These are phyloP conservation scores for Wallacemonas rigidus DNA, from an alignment of 208 protist genomes.

Conservation along the genomic window DNA sequence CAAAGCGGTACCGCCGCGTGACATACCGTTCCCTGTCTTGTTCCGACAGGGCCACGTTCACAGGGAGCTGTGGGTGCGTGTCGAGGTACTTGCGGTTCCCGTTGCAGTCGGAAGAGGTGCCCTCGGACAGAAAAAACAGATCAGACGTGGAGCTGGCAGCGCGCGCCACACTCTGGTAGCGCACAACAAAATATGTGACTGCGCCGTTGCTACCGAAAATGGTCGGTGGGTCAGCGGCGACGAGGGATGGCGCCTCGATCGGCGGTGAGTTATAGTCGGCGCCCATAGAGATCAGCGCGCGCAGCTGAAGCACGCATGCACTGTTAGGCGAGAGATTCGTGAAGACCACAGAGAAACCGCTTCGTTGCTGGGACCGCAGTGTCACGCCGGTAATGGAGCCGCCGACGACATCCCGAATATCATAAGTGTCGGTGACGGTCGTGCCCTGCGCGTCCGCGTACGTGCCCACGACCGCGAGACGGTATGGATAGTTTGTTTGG, in stretches of 20 bases:
- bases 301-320: conserved; percentile 44
- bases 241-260: conserved; percentile 32
- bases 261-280: neutral
- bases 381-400: conserved; percentile 55
- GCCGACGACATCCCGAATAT: conserved; percentile 58
- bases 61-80: conserved; percentile 26
- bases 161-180: conserved; percentile 27
- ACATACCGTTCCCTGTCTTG: conserved; percentile 20
- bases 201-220: conserved; percentile 38
- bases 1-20: conserved; percentile 36
- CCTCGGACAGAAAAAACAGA: conserved; percentile 20
- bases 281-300: conserved; percentile 33
- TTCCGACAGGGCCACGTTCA: conserved; percentile 16
- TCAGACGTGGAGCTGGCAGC: conserved; percentile 18
- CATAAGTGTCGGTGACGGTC: conserved; percentile 34
- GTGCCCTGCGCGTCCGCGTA: conserved; percentile 28
- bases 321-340: conserved; percentile 47
- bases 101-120: conserved; percentile 21
- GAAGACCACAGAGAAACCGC: conserved; percentile 55
- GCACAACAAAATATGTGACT: conserved; percentile 47
- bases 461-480: conserved; percentile 40
- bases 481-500: conserved; percentile 69
- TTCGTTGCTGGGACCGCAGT: conserved; percentile 29
- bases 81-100: conserved; percentile 29
- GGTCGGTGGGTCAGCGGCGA: conserved; percentile 54